Evolutionary conservation across 768 basidiomycete species (phyloP).

Genomic region (Lactarius tabidus): DNA sequence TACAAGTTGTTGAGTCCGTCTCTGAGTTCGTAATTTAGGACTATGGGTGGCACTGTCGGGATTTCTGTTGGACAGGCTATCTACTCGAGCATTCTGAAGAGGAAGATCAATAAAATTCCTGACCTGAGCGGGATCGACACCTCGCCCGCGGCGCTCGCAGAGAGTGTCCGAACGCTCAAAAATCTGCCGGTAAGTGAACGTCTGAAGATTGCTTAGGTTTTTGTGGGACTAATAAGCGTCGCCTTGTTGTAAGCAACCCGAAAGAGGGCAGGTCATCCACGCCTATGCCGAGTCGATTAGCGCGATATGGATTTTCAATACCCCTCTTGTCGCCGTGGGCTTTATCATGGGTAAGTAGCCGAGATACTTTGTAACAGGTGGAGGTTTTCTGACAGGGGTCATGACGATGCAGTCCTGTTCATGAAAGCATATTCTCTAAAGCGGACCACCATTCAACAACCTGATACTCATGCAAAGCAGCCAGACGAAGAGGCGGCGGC

Average conservation of each 20-base stretch:
- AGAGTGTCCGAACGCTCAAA: constrained; percentile 31
- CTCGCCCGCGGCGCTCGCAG: constrained; percentile 27
- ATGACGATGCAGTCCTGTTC: constrained; percentile 30
- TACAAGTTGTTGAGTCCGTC: background rate
- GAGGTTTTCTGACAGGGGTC: background rate
- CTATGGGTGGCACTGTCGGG: constrained; percentile 72
- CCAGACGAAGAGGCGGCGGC: constrained; percentile 26
- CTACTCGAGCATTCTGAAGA: constrained; percentile 47
- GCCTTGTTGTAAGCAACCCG: constrained; percentile 28
- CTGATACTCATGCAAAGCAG: constrained; percentile 20
- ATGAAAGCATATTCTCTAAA: constrained; percentile 38
- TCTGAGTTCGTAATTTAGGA: constrained; percentile 37
- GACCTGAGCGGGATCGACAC: constrained; percentile 21
- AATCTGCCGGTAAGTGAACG: constrained; percentile 25
- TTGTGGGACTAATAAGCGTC: background rate
- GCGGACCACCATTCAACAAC: constrained; percentile 24
- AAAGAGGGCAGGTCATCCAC: constrained; percentile 35
- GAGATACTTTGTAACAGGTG: background rate
- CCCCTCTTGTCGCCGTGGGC: constrained; percentile 34
- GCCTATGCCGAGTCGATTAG: constrained; percentile 37
- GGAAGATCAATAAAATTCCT: constrained; percentile 28
- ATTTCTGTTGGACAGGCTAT: constrained; percentile 72
- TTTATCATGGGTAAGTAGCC: constrained; percentile 31
- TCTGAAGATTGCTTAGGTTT: background rate
- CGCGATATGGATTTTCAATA: constrained; percentile 39